phyloP scores from a whole-genome alignment of 1,284 basidiomycete genomes.

The Tranzscheliella williamsii region DNA sequence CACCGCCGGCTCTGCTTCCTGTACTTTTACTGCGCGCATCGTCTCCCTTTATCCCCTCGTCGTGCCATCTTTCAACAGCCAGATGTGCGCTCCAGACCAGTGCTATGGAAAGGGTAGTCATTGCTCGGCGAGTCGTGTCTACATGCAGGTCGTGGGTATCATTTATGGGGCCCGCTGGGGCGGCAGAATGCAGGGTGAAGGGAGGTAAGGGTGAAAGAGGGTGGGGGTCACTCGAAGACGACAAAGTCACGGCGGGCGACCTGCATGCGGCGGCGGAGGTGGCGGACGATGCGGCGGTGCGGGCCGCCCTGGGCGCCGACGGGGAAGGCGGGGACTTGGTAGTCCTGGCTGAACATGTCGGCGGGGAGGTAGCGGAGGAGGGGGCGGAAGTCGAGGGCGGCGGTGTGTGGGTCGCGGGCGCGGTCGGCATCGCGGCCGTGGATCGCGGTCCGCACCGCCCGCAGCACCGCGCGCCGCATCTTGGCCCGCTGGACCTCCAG shows the following conservation, averaged over 20 bases:
- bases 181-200: not conserved
- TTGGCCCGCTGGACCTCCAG: constrained; percentile 43
- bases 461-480: constrained; percentile 46
- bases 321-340: constrained; percentile 50
- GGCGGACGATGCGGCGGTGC: constrained; percentile 45
- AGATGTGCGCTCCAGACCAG: no score
- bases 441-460: constrained; percentile 50
- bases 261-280: constrained; percentile 53
- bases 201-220: not conserved
- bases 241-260: constrained; percentile 55
- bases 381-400: constrained; percentile 40
- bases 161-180: no score
- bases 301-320: constrained; percentile 47
- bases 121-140: no score
- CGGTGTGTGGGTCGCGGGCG: constrained; percentile 6
- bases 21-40: no score
- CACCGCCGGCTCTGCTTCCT: no score
- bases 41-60: no score
- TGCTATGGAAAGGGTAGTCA: no score
- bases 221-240: constrained; percentile 28
- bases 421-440: constrained; percentile 49
- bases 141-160: no score
- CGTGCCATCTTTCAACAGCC: no score
- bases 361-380: constrained; percentile 46
- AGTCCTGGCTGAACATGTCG: constrained; percentile 51